Conservation (phyloP, 2,329 filamentous ascomycete species). For the Arthroderma sp. region DNA sequence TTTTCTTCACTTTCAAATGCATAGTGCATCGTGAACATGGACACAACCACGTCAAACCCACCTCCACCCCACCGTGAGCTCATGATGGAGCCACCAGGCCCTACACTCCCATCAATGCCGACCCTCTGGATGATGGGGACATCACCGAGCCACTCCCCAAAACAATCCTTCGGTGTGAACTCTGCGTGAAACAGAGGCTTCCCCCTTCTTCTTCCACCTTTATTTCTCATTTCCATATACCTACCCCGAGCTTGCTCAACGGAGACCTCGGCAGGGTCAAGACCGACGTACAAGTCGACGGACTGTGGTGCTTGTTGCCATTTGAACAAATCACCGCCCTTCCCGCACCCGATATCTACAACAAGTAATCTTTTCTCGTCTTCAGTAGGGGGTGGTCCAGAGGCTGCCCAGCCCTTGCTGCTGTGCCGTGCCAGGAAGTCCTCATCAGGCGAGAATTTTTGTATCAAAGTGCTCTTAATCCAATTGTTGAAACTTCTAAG, state of each 20-base stretch:
- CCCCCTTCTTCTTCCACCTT: constrained; percentile 34
- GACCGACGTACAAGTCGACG: constrained; percentile 84
- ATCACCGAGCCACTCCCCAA: constrained; percentile 68
- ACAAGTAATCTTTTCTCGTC: constrained; percentile 54
- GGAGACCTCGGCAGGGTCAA: constrained; percentile 84
- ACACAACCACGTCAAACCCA: constrained; percentile 90
- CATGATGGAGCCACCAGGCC: constrained; percentile 37
- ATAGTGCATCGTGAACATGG: constrained; percentile 99
- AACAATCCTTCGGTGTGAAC: constrained; percentile 88
- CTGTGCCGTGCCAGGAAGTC: constrained; percentile 46
- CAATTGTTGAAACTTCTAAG: constrained; percentile 95
- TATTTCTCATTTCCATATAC: constrained; percentile 58
- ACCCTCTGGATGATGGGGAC: constrained; percentile 72
- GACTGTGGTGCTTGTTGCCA: constrained; percentile 90
- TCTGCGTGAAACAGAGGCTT: constrained; percentile 64
- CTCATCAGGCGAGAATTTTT: constrained; percentile 82
- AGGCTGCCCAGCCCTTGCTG: constrained; percentile 30
- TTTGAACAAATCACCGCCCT: constrained; percentile 88
- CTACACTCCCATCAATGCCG: constrained; percentile 65
- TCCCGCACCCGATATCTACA: constrained; percentile 89
- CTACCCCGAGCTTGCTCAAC: constrained; percentile 82
- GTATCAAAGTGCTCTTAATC: constrained; percentile 95
- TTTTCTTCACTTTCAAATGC: constrained; percentile 89
- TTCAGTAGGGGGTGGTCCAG: constrained; percentile 16
- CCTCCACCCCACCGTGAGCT: constrained; percentile 56